A percentile compares a stretch with the other conserved stretches of the same genome.
phyloP scores from a whole-genome alignment of 2,329 filamentous ascomycete species.

The Domatiomyces catenatus region DNA sequence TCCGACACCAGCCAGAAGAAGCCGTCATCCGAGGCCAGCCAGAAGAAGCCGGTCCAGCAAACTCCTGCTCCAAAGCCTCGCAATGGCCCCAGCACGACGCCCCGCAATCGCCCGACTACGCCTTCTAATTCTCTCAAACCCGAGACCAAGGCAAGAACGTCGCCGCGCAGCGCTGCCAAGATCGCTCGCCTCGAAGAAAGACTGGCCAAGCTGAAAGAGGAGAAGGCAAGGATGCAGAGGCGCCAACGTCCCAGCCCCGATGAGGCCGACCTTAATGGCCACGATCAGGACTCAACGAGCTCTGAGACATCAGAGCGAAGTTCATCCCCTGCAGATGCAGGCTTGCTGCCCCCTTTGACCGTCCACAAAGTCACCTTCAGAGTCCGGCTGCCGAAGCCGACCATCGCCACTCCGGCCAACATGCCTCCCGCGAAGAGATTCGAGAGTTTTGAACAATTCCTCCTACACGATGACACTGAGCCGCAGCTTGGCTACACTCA shows the following conservation, averaged over 20 bases:
- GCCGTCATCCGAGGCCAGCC: constrained; percentile 18
- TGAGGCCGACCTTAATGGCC: constrained; percentile 1
- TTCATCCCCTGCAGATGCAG: not conserved
- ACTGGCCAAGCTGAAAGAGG: not conserved
- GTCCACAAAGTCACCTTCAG: constrained; percentile 31
- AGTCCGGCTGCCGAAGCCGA: constrained; percentile 36
- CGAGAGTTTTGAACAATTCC: constrained; percentile 49
- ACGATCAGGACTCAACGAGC: constrained; percentile 4
- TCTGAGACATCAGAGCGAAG: constrained; percentile 2
- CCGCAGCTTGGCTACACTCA: constrained; percentile 36
- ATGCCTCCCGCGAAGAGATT: constrained; percentile 31
- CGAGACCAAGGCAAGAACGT: not conserved
- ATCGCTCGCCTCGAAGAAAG: not conserved
- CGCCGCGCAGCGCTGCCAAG: not conserved
- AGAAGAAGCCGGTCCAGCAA: not conserved
- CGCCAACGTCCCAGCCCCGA: not conserved
- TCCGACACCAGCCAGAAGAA: constrained; percentile 16
- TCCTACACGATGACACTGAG: constrained; percentile 34
- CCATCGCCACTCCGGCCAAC: constrained; percentile 38
- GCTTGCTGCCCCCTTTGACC: constrained; percentile 4
- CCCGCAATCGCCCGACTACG: not conserved
- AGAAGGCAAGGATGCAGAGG: not conserved
- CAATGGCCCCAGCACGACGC: not conserved
- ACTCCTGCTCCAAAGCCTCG: constrained; percentile 1
- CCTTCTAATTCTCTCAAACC: constrained; percentile 1